Base-by-base conservation (phyloP, 1,284 basidiomycete genomes). In the Irpex rosettiformis region DNA sequence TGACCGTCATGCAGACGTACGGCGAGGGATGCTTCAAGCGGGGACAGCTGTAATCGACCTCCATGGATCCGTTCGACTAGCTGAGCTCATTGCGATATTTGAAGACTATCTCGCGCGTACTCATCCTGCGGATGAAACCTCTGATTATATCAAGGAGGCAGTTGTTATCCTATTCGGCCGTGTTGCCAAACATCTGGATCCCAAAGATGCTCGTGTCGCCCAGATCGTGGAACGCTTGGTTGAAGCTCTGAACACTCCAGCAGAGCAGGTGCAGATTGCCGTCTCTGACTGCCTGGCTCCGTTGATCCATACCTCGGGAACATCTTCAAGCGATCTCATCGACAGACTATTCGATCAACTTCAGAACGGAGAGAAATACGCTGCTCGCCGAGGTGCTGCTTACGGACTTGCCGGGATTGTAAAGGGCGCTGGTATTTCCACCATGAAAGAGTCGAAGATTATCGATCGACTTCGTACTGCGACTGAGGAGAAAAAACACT, bases 191-290 rank as follows among this genome's bases (percentile, higher is more conserved):
- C 96, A 99, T 74, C 80, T 99, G 33, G 85, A 91, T 45, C 74
- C 86, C 4, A 82, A 82, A 1, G 94, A 97, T 70, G 61, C 78
- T 11, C 86, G 94, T 1, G 47, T 56, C 7, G 89, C 91, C 0
- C 73, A 77, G n/a, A 93, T 98, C 61, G 89, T 98, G 7, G 88
- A 94, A 62, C 82, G 95, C n/a, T 79, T 99, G 21, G 84, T 97
- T 4, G 91, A 93, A 24, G 94, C 96, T 0, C 80, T 99, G 62
- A 91, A 91, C 74, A 99, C 96, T 0, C 97, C 97, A 0, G 89
- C 95, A 0, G 97, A 99, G 72, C 88, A 96, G 65, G 97, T 99
- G 0, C 96, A 99, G 72, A 89, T 94, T 55, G 96, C 97, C 0
- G 95, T 99, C 0, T 93, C 96, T 0, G 97, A 98, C 62, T 95